Conservation (phyloP, 768 basidiomycete species). For the Russula sp. region DNA sequence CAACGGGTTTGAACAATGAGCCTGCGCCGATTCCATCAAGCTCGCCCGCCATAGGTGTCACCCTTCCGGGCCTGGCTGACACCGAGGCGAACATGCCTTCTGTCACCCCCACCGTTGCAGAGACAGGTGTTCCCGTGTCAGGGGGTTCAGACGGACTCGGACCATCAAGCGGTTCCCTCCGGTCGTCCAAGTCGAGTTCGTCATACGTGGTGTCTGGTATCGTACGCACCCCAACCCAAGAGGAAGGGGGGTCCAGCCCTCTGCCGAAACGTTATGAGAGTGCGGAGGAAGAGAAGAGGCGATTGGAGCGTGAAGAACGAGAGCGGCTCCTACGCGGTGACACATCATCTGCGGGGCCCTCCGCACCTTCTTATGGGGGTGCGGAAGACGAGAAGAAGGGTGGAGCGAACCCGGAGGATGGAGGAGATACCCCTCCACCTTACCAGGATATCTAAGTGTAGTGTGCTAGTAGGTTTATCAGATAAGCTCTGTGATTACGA, state of each 20-base stretch:
- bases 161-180: conserved; percentile 57
- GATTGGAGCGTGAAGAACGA: conserved; percentile 48
- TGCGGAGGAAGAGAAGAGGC: conserved; percentile 61
- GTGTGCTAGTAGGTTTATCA: not conserved
- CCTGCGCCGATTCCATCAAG: conserved; percentile 28
- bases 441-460: conserved; percentile 36
- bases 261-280: conserved; percentile 34
- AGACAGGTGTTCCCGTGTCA: conserved; percentile 67
- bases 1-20: conserved; percentile 29
- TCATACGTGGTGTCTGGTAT: not conserved
- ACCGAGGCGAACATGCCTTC: conserved; percentile 30
- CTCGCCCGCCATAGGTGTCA: conserved; percentile 23
- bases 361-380: conserved; percentile 34
- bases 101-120: conserved; percentile 60
- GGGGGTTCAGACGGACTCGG: conserved; percentile 58
- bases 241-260: conserved; percentile 25
- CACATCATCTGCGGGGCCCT: conserved; percentile 12
- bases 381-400: conserved; percentile 54
- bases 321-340: conserved; percentile 38
- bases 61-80: conserved; percentile 31
- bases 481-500: conserved; percentile 1
- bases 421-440: conserved; percentile 37
- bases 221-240: conserved; percentile 9
- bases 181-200: not conserved
- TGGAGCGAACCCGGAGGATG: conserved; percentile 27